Base-by-base conservation (phyloP, 139 green algal species). In the Volvox africanus region DNA sequence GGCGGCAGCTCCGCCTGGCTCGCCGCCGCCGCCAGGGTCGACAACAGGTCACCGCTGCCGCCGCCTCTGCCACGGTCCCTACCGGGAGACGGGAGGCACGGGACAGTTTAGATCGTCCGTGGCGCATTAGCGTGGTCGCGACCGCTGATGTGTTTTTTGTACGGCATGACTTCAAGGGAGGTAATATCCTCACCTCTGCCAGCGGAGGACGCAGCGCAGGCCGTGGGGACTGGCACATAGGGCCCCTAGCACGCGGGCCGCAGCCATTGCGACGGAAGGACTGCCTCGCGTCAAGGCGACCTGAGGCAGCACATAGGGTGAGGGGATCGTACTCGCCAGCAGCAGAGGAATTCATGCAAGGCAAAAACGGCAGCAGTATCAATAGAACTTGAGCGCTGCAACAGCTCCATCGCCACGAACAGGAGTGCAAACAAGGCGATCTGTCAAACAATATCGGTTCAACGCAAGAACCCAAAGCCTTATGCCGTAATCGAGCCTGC, bases 181-280 rank as follows among this genome's bases (percentile, higher is more conserved):
- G 44, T 55, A 14, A 5, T 14, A 12, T 19, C 30, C 84, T 21
- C 26, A 90, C 86, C 73, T 26, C 50, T 90, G 86, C 86, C 86
- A 90, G 24, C n/a, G 44, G 30, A 90, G 86, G 24, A 90, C 9
- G 30, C 50, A 62, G 50, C 86, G 73, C 86, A 90, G 86, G 19
- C 86, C 86, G n/a, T 90, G 71, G 0, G 73, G 30, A 1, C 37
- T 36, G 73, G 35, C 32, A 20, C 50, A 75, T 44, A 90, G 50
- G 35, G 86, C 86, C 24, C 71, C 86, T 55, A 90, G 50, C 71
- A 90, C 86, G 9, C 86, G 71, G 11, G 86, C 86, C 0, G 86
- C 86, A 9, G 71, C 86, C 1, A 30, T 55, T 2, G 86, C 86
- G 5, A 35, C 86, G 20, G 73, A 26, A 0, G 73, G 44, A 24